Percentiles rank a stretch among this genome's conserved stretches.
Conservation (phyloP, 2,329 filamentous ascomycete species). For the Thielaviopsis ethacetica region DNA sequence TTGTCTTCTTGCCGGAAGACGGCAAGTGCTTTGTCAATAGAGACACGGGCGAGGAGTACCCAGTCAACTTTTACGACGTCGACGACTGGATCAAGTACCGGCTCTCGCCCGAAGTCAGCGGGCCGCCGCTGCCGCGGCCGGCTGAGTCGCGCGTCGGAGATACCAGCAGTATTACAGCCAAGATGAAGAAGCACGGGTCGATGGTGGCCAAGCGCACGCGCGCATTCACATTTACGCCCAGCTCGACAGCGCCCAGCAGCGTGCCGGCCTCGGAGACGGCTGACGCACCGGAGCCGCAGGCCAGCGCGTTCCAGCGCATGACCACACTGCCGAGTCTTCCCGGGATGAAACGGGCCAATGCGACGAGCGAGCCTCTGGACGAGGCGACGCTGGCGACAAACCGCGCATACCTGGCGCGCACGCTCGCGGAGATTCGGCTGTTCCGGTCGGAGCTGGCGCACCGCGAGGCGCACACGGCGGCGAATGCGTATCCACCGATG, state of each 20-base stretch:
- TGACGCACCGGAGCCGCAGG: background rate
- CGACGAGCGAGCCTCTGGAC: background rate
- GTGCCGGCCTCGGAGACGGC: background rate
- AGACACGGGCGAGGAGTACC: conserved; percentile 62
- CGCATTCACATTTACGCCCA: conserved; percentile 5
- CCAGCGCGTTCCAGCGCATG: background rate
- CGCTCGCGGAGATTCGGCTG: conserved; percentile 48
- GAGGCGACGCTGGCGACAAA: conserved; percentile 4
- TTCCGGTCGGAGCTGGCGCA: conserved; percentile 66
- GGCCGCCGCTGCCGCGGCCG: conserved; percentile 2
- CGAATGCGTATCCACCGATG: conserved; percentile 69
- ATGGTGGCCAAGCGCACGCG: conserved; percentile 5
- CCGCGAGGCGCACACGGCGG: conserved; percentile 35
- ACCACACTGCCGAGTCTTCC: background rate
- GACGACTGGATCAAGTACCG: conserved; percentile 66
- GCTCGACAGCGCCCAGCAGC: background rate
- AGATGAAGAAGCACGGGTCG: conserved; percentile 4
- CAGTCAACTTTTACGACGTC: conserved; percentile 67
- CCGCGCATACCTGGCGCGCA: conserved; percentile 53
- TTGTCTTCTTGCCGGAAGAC: conserved; percentile 69
- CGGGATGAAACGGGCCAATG: background rate
- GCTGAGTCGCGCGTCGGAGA: background rate
- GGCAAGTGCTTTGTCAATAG: conserved; percentile 80
- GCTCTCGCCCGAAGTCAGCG: conserved; percentile 21
- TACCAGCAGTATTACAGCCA: conserved; percentile 1